Evolutionary conservation across 2,329 filamentous ascomycete species (phyloP).

Genomic region (Aspergillus sp.): DNA sequence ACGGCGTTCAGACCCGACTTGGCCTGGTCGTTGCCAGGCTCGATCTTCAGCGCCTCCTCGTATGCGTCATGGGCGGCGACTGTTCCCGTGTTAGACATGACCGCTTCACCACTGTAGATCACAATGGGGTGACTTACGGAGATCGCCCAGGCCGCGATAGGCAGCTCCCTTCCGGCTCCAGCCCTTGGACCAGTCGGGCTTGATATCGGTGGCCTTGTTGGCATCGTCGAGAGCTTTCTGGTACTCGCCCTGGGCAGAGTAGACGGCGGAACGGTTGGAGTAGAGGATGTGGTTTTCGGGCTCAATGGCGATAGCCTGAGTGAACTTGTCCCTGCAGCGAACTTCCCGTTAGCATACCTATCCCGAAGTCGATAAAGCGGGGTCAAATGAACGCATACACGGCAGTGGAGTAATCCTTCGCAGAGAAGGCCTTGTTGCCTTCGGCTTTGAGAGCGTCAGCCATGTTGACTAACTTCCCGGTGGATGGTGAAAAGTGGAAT

Average conservation of each 20-base stretch:
- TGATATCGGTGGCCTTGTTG: slow-evolving; percentile 87
- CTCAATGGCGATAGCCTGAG: slow-evolving; percentile 85
- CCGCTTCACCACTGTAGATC: slow-evolving; percentile 13
- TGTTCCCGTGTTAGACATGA: slow-evolving; percentile 19
- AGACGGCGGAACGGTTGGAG: slow-evolving; percentile 87
- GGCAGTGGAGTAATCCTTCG: slow-evolving; percentile 94
- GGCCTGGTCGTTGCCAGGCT: slow-evolving; percentile 86
- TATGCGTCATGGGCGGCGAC: slow-evolving; percentile 85
- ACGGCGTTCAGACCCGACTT: slow-evolving; percentile 85
- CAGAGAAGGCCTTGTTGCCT: slow-evolving; percentile 97
- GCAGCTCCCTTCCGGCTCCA: slow-evolving; percentile 93
- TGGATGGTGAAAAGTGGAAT: neutral
- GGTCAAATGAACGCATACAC: slow-evolving; percentile 65
- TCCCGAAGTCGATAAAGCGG: slow-evolving; percentile 17
- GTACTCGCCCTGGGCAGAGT: slow-evolving; percentile 89
- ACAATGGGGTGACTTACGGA: slow-evolving; percentile 50
- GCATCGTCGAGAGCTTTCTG: slow-evolving; percentile 83
- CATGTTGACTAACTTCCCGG: slow-evolving; percentile 45
- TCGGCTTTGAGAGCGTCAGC: slow-evolving; percentile 88
- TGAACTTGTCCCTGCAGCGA: slow-evolving; percentile 77
- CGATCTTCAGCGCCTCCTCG: slow-evolving; percentile 89
- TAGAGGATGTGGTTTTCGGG: slow-evolving; percentile 93
- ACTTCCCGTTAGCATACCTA: neutral
- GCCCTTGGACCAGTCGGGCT: slow-evolving; percentile 97
- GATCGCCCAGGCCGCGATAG: slow-evolving; percentile 80